A percentile compares a stretch with the other conserved stretches of the same genome.
Conservation (phyloP, 306 rosid genomes). For the Nissolia schottii region DNA sequence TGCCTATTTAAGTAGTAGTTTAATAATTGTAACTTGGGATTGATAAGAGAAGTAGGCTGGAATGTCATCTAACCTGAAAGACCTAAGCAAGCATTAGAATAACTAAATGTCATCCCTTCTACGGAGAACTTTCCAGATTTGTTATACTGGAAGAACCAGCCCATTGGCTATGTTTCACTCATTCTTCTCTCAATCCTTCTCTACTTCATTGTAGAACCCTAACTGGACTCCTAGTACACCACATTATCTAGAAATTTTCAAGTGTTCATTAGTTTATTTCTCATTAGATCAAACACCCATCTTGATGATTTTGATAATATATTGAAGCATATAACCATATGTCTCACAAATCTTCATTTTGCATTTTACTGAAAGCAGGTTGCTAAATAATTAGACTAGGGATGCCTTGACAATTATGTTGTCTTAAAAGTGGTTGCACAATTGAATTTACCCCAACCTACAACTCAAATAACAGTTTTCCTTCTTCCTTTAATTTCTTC, state of each 20-base stretch:
- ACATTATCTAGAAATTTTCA: not conserved
- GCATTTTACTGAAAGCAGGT: not conserved
- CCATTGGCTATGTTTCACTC: not conserved
- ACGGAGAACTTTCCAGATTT: not conserved
- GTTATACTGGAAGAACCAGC: not conserved
- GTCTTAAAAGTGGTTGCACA: not conserved
- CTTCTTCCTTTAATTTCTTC: not conserved
- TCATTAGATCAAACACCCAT: not conserved
- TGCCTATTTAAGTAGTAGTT: not conserved
- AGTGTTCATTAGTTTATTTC: not conserved
- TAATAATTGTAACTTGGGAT: not conserved
- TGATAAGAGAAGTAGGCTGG: not conserved
- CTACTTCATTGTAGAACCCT: conserved; percentile 11
- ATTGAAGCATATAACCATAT: not conserved
- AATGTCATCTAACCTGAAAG: not conserved
- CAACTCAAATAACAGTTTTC: not conserved
- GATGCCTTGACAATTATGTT: not conserved
- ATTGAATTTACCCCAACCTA: not conserved
- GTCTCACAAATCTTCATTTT: not conserved
- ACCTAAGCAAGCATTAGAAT: not conserved
- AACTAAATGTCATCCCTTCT: not conserved
- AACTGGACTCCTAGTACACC: not conserved
- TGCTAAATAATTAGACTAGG: not conserved
- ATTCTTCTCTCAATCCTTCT: not conserved
- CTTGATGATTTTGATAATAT: not conserved